These are phyloP conservation scores for Taphrina confusa DNA, from an alignment of 1,139 yeast species.

Conservation along the genomic window DNA sequence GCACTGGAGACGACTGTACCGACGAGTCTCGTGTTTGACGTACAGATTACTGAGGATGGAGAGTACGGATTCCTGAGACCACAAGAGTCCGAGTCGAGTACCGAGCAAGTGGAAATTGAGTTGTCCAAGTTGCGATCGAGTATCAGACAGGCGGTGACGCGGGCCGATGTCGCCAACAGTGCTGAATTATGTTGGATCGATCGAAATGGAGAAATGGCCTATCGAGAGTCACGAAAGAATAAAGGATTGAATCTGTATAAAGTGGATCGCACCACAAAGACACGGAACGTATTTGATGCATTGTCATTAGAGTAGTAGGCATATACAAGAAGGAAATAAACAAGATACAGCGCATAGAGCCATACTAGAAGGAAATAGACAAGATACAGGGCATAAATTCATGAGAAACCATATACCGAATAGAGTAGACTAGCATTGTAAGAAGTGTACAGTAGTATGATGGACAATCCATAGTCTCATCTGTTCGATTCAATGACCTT, in stretches of 20 bases:
- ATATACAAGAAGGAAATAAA: background rate
- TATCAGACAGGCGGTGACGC: constrained; percentile 22
- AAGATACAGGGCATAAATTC: no score
- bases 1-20: constrained; percentile 10
- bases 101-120: constrained; percentile 38
- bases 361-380: no score
- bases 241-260: background rate
- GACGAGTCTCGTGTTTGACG: constrained; percentile 30
- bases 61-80: constrained; percentile 39
- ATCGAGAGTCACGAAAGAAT: constrained; percentile 36
- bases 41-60: constrained; percentile 38
- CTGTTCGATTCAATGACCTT: background rate
- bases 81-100: constrained; percentile 10
- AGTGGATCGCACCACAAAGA: background rate
- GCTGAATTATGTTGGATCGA: constrained; percentile 40
- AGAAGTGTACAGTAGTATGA: no score
- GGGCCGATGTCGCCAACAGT: constrained; percentile 34
- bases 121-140: constrained; percentile 35
- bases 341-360: no score
- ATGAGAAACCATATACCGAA: no score
- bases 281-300: constrained; percentile 17
- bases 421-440: no score
- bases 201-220: constrained; percentile 38
- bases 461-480: no score
- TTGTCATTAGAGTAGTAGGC: constrained; percentile 2